Conservation (phyloP, 1,139 yeast species). For the Yueomyces sp. region DNA sequence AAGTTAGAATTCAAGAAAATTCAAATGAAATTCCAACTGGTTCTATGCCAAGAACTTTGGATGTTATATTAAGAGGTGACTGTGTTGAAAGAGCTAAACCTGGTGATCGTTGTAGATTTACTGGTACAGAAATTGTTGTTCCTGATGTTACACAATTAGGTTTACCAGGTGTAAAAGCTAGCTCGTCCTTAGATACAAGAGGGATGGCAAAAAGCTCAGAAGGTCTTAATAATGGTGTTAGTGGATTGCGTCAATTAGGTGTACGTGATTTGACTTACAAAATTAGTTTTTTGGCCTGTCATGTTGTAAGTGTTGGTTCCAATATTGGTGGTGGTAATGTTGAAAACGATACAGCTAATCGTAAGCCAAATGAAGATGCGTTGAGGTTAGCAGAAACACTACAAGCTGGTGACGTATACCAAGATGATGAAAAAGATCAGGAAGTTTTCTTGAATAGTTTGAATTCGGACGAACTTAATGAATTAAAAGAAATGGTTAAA, state of each 20-base stretch:
- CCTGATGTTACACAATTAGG: slow-evolving; percentile 95
- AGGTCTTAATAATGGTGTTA: slow-evolving; percentile 71
- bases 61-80: slow-evolving; percentile 87
- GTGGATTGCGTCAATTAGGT: slow-evolving; percentile 78
- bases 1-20: slow-evolving; percentile 89
- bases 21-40: slow-evolving; percentile 96
- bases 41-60: slow-evolving; percentile 95
- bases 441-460: slow-evolving; percentile 69
- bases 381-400: slow-evolving; percentile 12
- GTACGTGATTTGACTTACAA: slow-evolving; percentile 90
- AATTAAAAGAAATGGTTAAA: slow-evolving; percentile 82
- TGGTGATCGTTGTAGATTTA: slow-evolving; percentile 90
- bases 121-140: slow-evolving; percentile 90
- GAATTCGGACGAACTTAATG: slow-evolving; percentile 72
- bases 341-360: slow-evolving; percentile 4
- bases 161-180: slow-evolving; percentile 91
- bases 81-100: slow-evolving; percentile 95
- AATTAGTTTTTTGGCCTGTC: slow-evolving; percentile 84
- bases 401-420: slow-evolving; percentile 15
- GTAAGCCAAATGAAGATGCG: slow-evolving; percentile 17
- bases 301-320: slow-evolving; percentile 38
- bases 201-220: slow-evolving; percentile 49
- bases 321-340: slow-evolving; percentile 10
- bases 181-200: slow-evolving; percentile 58
- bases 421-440: slow-evolving; percentile 46